Evolutionary conservation across 192 early-diverging fungal species (phyloP).

Genomic region (Rhizophagus sp.): DNA sequence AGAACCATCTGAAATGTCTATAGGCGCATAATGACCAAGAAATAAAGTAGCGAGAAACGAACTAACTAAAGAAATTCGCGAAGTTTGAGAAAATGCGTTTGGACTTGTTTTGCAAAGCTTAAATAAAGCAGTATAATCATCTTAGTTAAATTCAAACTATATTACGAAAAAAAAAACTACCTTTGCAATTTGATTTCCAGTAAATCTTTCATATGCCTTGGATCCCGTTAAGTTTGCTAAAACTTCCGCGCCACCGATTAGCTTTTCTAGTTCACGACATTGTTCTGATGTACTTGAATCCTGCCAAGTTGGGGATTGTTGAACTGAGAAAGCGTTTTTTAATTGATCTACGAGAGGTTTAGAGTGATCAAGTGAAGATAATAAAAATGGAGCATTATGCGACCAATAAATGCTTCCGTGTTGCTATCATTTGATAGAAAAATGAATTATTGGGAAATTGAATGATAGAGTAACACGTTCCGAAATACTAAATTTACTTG

Average conservation of each 20-base stretch:
- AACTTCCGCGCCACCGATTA: conserved; percentile 59
- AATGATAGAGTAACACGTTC: not conserved
- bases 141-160: not conserved
- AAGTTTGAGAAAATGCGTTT: conserved; percentile 45
- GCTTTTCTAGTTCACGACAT: conserved; percentile 61
- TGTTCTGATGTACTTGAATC: conserved; percentile 71
- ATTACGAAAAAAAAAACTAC: conserved; percentile 34
- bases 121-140: conserved; percentile 8
- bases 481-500: conserved; percentile 43
- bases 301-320: conserved; percentile 80
- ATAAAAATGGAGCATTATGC: conserved; percentile 40
- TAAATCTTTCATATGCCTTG: conserved; percentile 78
- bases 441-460: not conserved
- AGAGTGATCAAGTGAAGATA: conserved; percentile 43
- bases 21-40: conserved; percentile 51
- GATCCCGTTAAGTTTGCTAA: conserved; percentile 76
- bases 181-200: conserved; percentile 73
- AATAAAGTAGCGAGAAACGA: conserved; percentile 73
- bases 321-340: conserved; percentile 52
- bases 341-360: conserved; percentile 54
- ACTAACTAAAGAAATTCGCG: conserved; percentile 71
- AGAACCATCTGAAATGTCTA: conserved; percentile 75
- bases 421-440: conserved; percentile 53
- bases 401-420: conserved; percentile 86
- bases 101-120: conserved; percentile 44